Evolutionary conservation across 208 protist genomes (phyloP).

Genomic region (Tritrichomonas musculus): DNA sequence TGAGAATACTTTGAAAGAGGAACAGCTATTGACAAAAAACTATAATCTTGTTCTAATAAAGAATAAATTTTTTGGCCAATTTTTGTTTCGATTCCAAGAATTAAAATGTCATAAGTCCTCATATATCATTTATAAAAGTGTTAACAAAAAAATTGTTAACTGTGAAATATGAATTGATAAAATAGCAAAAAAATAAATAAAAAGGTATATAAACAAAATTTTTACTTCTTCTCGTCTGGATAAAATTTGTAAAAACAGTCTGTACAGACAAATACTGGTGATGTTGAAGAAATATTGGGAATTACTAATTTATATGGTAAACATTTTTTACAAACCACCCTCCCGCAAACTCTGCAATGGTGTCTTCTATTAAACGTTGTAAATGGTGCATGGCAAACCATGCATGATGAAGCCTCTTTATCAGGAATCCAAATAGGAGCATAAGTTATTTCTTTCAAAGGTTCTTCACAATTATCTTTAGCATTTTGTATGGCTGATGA

Average conservation of each 20-base stretch:
- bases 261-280: neutral
- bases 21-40: too few relatives aligned
- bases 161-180: too few relatives aligned
- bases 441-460: neutral
- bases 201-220: too few relatives aligned
- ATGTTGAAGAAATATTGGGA: neutral
- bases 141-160: too few relatives aligned
- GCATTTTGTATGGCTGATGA: neutral
- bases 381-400: conserved; percentile 37
- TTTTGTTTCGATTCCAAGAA: too few relatives aligned
- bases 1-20: too few relatives aligned
- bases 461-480: neutral
- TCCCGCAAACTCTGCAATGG: conserved; percentile 40
- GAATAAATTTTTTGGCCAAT: too few relatives aligned
- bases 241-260: neutral
- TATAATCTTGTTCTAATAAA: too few relatives aligned
- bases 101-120: too few relatives aligned
- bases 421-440: conserved; percentile 40
- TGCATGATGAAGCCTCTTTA: neutral
- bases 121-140: too few relatives aligned
- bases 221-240: neutral
- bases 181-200: too few relatives aligned
- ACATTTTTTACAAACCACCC: conserved; percentile 34
- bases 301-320: neutral
- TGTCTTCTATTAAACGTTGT: conserved; percentile 35